Evolutionary conservation across 129 eudicot genomes (phyloP), one percentile per base, ranked within the genome.

Genomic region (Silybum marianum): DNA sequence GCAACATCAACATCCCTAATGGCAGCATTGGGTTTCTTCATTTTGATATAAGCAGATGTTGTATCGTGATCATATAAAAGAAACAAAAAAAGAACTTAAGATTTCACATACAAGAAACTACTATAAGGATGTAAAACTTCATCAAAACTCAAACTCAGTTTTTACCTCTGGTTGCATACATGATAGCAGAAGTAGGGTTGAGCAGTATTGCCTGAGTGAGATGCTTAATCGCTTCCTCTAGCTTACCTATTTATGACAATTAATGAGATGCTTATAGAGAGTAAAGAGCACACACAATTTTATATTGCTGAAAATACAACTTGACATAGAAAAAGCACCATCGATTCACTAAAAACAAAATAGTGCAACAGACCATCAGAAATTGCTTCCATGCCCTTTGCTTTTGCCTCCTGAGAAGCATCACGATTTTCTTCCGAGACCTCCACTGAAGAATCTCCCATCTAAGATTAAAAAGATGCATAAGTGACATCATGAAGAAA

Each of bases 1-100:
- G 98, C 99, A n/a, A 98, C 99, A 87, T 81, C 88, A 44, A 98
- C 97, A 85, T 96, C 99, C 23, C 98, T 90, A 80, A 96, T 91
- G 69, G 98, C 98, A 58, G 98, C 98, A 91, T 96, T 96, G 21
- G 99, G 99, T 74, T 96, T 96, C 91, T 93, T 96, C 99, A 93
- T 91, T 85, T 96, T 96, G 73, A 96, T 93, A 84, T 85, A 93
- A 3, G 90, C 97, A 78, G 82, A 84, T 78, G 99, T 98, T 96
- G 87, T 22, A 77, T 7, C 21, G 69, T 14, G 24, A 62, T 63
- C 16, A 0, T 9, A 65, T 21, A 65, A 79, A 30, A 51, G 6
- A 51, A 68, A 38, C 77, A 9, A 77, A 58, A 60, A 42, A 40
- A 48, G 25, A 54, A 19, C 26, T 10, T 18, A 6, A 34, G 42